phyloP scores from a whole-genome alignment of 1,284 basidiomycete genomes.

The Pterulicium gracile region DNA sequence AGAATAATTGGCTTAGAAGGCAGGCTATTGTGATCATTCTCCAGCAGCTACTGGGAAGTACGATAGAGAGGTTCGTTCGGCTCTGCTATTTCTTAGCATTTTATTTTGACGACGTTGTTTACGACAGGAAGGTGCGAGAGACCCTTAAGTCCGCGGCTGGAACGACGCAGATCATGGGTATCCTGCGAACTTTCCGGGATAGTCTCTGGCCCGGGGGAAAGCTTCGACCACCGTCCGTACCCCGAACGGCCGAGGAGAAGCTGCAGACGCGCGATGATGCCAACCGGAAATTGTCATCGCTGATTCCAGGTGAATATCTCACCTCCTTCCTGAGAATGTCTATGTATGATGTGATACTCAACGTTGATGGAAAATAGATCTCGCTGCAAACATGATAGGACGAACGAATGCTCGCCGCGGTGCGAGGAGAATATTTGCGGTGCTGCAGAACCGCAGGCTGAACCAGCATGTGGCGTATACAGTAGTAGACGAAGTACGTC shows the following conservation, averaged over 20 bases:
- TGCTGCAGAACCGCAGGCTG: conserved; percentile 83
- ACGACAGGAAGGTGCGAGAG: conserved; percentile 78
- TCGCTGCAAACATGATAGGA: conserved; percentile 95
- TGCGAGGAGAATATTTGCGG: conserved; percentile 83
- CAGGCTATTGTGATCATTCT: conserved; percentile 95
- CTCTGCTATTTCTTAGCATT: not conserved
- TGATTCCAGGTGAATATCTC: conserved; percentile 77
- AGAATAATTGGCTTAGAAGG: conserved; percentile 92
- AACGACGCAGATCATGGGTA: conserved; percentile 56
- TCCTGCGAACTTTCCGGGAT: conserved; percentile 59
- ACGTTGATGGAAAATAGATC: conserved; percentile 36
- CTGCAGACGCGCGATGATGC: conserved; percentile 74
- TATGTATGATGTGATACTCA: conserved; percentile 4
- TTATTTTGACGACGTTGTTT: conserved; percentile 2
- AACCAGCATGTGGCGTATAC: conserved; percentile 89
- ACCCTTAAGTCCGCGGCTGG: conserved; percentile 53
- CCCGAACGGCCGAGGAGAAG: conserved; percentile 77
- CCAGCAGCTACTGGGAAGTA: conserved; percentile 91
- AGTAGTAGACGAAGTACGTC: conserved; percentile 74
- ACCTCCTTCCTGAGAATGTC: not conserved
- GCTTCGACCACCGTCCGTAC: conserved; percentile 44
- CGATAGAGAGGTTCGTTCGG: conserved; percentile 74
- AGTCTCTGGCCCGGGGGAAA: conserved; percentile 78
- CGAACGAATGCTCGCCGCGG: conserved; percentile 87
- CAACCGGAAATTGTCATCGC: conserved; percentile 74